phyloP scores from a whole-genome alignment of 345 rosid genomes.

The Citrus sinensis region DNA sequence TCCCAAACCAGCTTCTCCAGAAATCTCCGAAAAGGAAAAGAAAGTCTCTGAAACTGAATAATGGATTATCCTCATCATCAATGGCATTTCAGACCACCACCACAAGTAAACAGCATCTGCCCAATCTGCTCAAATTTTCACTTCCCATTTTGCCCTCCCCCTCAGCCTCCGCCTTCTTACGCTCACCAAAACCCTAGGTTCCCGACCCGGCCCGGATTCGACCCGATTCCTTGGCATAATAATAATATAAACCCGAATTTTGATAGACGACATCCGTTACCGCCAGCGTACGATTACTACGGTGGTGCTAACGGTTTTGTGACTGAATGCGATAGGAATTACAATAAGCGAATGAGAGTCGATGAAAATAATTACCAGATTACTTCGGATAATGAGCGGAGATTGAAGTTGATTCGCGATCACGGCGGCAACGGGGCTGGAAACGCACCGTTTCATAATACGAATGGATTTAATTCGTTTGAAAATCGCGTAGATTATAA shows the following conservation, averaged over 20 bases:
- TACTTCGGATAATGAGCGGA: constrained; percentile 57
- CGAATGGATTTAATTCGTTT: constrained; percentile 21
- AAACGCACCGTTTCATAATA: constrained; percentile 11
- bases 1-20: neutral
- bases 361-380: constrained; percentile 24
- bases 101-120: constrained; percentile 40
- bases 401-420: constrained; percentile 80
- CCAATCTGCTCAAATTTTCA: constrained; percentile 62
- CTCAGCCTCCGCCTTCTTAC: constrained; percentile 20
- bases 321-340: constrained; percentile 49
- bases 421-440: constrained; percentile 49
- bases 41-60: neutral
- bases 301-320: constrained; percentile 24
- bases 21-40: neutral
- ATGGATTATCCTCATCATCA: constrained; percentile 39
- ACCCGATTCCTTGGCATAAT: constrained; percentile 42
- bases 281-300: constrained; percentile 19
- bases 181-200: constrained; percentile 41
- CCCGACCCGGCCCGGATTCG: constrained; percentile 43
- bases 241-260: constrained; percentile 24
- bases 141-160: constrained; percentile 76
- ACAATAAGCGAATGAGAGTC: constrained; percentile 59
- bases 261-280: constrained; percentile 4
- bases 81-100: constrained; percentile 56
- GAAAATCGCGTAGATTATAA: constrained; percentile 9